Conservation (phyloP, 441 rosid species). For the Populus hybrid region DNA sequence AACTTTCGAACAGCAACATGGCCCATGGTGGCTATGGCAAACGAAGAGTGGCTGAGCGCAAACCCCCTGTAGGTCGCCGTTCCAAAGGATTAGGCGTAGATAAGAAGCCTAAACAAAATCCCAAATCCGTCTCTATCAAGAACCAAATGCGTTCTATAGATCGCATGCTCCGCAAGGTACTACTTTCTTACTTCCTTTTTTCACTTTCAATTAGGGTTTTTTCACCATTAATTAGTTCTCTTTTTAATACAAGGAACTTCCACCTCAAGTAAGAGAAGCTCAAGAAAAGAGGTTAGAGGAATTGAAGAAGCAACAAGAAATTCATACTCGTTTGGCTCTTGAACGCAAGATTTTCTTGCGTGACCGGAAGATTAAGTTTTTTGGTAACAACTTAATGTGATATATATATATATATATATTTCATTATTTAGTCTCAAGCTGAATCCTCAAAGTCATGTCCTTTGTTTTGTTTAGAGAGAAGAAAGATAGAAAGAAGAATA, state of each 20-base stretch:
- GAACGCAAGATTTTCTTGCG: slow-evolving; percentile 87
- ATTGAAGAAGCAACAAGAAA: slow-evolving; percentile 82
- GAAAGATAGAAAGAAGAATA: slow-evolving; percentile 83
- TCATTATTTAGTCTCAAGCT: not conserved
- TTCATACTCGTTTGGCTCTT: slow-evolving; percentile 74
- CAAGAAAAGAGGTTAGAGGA: slow-evolving; percentile 68
- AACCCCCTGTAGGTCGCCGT: slow-evolving; percentile 57
- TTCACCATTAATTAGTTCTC: not conserved
- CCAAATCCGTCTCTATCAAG: slow-evolving; percentile 69
- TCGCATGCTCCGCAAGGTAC: slow-evolving; percentile 88
- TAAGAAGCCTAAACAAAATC: slow-evolving; percentile 61
- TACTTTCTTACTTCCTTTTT: not conserved
- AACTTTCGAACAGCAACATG: slow-evolving; percentile 28
- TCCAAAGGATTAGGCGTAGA: slow-evolving; percentile 61
- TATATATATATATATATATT: too few relatives aligned
- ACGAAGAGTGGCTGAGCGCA: slow-evolving; percentile 65
- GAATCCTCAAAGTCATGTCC: not conserved
- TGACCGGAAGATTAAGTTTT: slow-evolving; percentile 86
- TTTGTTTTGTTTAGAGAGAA: slow-evolving; percentile 54
- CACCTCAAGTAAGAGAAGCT: slow-evolving; percentile 71
- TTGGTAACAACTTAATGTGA: slow-evolving; percentile 42
- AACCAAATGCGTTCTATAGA: slow-evolving; percentile 90
- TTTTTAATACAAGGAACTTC: slow-evolving; percentile 45
- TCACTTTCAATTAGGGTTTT: slow-evolving; percentile 11
- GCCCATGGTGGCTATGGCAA: slow-evolving; percentile 91